Base-by-base conservation (phyloP, 129 eudicot species). In the Arctium minus region DNA sequence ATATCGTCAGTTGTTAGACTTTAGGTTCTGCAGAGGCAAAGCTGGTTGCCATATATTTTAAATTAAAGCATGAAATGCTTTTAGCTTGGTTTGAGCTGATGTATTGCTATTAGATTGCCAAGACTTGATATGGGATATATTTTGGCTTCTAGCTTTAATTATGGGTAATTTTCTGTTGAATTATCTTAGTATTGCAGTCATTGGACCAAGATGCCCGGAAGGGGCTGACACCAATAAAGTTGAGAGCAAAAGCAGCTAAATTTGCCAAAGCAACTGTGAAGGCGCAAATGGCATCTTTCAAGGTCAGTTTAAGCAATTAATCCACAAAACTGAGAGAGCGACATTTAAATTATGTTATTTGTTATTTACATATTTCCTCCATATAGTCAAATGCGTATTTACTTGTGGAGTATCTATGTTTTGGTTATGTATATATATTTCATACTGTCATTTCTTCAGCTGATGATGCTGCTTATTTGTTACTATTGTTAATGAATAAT, bases 241-340 rank as follows among this genome's bases (percentile, higher is more conserved):
- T 96, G 87, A 96, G 99, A 93, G 94, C 95, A 37, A 96, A 93
- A 86, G 99, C 99, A 64, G 99, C 99, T 70, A 93, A 93, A 82
- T 96, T 93, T 86, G 99, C 99, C 11, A 96, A 88, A 92, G 83
- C 91, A 64, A 96, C 99, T 62, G 98, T 96, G 62, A 91, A 96
- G 90, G 82, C 90, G 75, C 99, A 96, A 82, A 93, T 96, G 99
- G 92, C 96, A 27, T 92, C 99, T 71, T 96, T 96, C 86, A 96
- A 96, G 98, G 98, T 94, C 44, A 62, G 79, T 79, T 60, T 60
- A 18, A 39, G 70, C 70, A 62, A 64, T 71, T 12, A 42, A 44
- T 70, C 15, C 40, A 30, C 68, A 9, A 31, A 79, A 37, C 53
- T 38, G 36, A 72, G 42, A 18, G 76, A 36, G 83, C 1, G 56